Evolutionary conservation across 768 basidiomycete species (phyloP).

Genomic region (Galerina sulciceps): DNA sequence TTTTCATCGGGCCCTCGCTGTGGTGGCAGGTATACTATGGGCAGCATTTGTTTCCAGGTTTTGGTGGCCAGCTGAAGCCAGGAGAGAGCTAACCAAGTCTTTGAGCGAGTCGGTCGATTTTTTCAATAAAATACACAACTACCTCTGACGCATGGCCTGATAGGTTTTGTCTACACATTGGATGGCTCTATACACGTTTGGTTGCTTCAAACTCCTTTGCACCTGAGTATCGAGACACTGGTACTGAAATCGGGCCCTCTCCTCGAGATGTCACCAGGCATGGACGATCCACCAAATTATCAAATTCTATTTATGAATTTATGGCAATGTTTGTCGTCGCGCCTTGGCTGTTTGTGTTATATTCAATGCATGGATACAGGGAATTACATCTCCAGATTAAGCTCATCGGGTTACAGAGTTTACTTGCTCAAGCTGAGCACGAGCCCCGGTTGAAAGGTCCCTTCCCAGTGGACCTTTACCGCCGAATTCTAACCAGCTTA

Average conservation of each 20-base stretch:
- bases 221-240: constrained; percentile 45
- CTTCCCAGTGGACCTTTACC: constrained; percentile 86
- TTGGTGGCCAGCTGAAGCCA: constrained; percentile 97
- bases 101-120: constrained; percentile 69
- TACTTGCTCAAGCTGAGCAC: constrained; percentile 88
- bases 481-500: constrained; percentile 78
- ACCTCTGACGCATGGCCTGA: not conserved
- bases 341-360: not conserved
- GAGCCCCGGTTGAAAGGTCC: constrained; percentile 97
- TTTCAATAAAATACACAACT: not conserved
- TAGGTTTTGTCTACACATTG: constrained; percentile 91
- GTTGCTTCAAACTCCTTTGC: constrained; percentile 86
- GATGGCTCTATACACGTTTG: constrained; percentile 92
- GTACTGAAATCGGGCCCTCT: constrained; percentile 17
- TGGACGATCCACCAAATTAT: constrained; percentile 48
- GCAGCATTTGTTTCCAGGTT: constrained; percentile 85
- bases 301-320: constrained; percentile 77
- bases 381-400: constrained; percentile 94
- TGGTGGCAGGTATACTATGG: constrained; percentile 87
- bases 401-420: constrained; percentile 80
- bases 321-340: constrained; percentile 80
- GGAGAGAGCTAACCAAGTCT: constrained; percentile 82
- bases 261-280: constrained; percentile 24
- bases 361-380: constrained; percentile 47
- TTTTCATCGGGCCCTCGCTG: constrained; percentile 75